phyloP scores from a whole-genome alignment of 192 early-diverging fungal species.

The Mortierella hygrophila region DNA sequence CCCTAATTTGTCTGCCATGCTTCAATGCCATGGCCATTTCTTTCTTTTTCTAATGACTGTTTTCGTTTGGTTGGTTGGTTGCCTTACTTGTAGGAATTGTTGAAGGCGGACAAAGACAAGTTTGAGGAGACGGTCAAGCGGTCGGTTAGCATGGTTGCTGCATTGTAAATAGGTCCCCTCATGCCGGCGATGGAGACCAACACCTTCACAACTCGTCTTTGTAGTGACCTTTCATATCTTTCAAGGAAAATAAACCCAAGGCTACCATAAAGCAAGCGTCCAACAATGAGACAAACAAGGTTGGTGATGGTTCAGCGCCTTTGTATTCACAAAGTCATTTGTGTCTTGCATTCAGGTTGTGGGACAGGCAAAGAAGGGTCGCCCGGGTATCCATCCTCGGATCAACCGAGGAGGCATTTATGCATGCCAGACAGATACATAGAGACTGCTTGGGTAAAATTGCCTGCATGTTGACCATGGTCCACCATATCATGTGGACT shows the following conservation, averaged over 20 bases:
- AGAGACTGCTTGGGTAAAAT: no score
- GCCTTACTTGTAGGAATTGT: not conserved
- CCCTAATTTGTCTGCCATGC: not conserved
- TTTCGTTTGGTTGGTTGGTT: not conserved
- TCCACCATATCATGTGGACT: no score
- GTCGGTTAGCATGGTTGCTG: not conserved
- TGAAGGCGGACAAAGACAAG: not conserved
- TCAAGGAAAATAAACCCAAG: not conserved
- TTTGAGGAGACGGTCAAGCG: not conserved
- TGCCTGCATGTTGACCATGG: no score
- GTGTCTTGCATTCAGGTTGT: not conserved
- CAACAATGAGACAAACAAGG: constrained; percentile 1
- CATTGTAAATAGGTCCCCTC: not conserved
- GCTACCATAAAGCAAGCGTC: not conserved
- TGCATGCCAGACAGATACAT: no score
- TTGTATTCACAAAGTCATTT: not conserved
- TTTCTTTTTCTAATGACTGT: not conserved
- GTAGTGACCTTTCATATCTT: not conserved
- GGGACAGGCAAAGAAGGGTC: not conserved
- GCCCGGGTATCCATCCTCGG: not conserved
- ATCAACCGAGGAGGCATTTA: not conserved
- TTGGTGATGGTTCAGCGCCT: not conserved
- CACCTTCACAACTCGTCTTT: not conserved
- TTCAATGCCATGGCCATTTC: not conserved
- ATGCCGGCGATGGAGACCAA: not conserved